These are phyloP conservation scores for Dactylellina leptospora DNA, from an alignment of 2,329 filamentous ascomycete species.

Conservation along the genomic window DNA sequence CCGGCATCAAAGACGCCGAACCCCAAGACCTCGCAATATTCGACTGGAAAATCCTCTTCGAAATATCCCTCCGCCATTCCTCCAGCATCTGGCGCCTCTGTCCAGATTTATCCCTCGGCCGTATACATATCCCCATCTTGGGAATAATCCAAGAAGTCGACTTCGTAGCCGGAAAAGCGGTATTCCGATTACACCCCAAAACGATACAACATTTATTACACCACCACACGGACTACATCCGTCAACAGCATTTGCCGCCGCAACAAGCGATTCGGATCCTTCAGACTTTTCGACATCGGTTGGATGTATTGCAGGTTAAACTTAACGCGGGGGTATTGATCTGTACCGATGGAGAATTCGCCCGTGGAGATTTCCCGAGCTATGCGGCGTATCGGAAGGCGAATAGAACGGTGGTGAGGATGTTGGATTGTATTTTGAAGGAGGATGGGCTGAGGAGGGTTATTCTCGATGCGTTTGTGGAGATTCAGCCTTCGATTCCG, in stretches of 20 bases:
- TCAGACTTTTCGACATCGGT: constrained; percentile 12
- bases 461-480: constrained; percentile 37
- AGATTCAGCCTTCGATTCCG: constrained; percentile 21
- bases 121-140: constrained; percentile 21
- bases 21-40: constrained; percentile 36
- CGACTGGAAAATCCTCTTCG: constrained; percentile 51
- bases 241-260: neutral
- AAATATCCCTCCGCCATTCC: constrained; percentile 31
- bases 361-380: constrained; percentile 34
- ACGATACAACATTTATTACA: constrained; percentile 5
- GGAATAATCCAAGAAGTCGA: constrained; percentile 36
- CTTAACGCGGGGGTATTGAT: constrained; percentile 21
- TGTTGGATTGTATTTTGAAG: constrained; percentile 24
- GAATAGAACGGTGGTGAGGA: constrained; percentile 15
- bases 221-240: constrained; percentile 19
- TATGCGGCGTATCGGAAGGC: constrained; percentile 17
- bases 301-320: constrained; percentile 39
- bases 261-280: neutral
- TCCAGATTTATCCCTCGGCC: constrained; percentile 1
- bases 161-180: constrained; percentile 19
- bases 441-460: constrained; percentile 26
- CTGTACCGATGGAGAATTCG: constrained; percentile 33
- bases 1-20: constrained; percentile 20
- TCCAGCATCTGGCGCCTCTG: constrained; percentile 33
- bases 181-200: constrained; percentile 26